phyloP scores from a whole-genome alignment of 768 basidiomycete species.

The Boletus speciosus region DNA sequence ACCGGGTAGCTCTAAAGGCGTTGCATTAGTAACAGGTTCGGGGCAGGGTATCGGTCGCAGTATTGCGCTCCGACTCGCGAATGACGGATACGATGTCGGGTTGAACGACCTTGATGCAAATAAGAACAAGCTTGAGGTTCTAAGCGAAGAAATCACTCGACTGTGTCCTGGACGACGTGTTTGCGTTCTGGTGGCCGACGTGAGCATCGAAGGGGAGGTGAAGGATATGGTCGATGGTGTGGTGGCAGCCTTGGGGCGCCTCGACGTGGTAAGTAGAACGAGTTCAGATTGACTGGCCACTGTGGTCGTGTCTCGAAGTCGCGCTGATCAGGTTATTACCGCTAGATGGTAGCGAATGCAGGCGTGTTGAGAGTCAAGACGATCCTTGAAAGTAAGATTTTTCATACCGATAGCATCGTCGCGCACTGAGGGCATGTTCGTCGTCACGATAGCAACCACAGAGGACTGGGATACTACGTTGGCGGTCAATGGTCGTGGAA shows the following conservation, averaged over 20 bases:
- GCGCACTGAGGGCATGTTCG: neutral
- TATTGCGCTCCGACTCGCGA: neutral
- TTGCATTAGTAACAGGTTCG: neutral
- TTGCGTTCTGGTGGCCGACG: neutral
- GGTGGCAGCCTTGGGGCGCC: neutral
- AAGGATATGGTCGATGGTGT: neutral
- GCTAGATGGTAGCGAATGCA: neutral
- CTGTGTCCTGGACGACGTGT: neutral
- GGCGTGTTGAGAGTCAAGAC: neutral
- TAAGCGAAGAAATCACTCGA: neutral
- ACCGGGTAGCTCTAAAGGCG: neutral
- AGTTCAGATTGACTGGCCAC: neutral
- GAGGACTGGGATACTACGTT: neutral
- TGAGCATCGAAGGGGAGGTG: neutral
- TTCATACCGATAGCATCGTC: neutral
- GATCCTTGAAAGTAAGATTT: neutral
- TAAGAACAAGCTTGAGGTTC: neutral
- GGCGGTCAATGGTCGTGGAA: neutral
- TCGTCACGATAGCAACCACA: neutral
- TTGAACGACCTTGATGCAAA: neutral
- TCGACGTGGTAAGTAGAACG: neutral
- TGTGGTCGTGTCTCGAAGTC: neutral
- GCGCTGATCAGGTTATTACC: neutral
- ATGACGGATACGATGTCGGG: neutral
- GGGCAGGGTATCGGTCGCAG: neutral